phyloP scores from a whole-genome alignment of 2,329 filamentous ascomycete genomes.

The Zymoseptoria pseudotritici region DNA sequence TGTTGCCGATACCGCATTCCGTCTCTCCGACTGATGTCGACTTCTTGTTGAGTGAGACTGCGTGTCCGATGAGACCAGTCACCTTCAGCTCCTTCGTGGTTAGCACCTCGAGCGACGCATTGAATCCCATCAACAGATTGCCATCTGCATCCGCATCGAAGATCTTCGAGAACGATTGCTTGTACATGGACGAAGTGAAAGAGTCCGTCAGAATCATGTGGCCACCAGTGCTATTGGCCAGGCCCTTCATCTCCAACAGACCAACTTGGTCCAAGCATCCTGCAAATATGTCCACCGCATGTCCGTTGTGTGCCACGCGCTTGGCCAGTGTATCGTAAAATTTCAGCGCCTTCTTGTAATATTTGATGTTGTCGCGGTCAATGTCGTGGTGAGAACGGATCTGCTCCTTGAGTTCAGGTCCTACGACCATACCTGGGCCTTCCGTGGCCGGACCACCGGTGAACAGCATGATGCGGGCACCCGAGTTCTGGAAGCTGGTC shows the following conservation, averaged over 20 bases:
- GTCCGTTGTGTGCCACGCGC: conserved; percentile 89
- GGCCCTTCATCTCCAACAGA: conserved; percentile 93
- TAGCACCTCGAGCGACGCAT: conserved; percentile 87
- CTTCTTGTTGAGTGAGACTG: conserved; percentile 95
- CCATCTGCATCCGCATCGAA: conserved; percentile 96
- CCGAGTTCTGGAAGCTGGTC: conserved; percentile 90
- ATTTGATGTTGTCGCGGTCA: conserved; percentile 97
- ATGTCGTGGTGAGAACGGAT: conserved; percentile 99
- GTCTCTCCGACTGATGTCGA: conserved; percentile 95
- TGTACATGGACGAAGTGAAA: conserved; percentile 98
- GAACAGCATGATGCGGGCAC: conserved; percentile 94
- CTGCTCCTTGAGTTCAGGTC: conserved; percentile 87
- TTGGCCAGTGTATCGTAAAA: conserved; percentile 95
- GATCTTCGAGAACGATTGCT: conserved; percentile 92
- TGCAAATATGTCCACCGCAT: conserved; percentile 95
- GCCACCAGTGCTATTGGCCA: conserved; percentile 91
- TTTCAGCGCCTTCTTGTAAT: conserved; percentile 98
- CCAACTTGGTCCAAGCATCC: conserved; percentile 97
- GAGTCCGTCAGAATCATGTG: conserved; percentile 98
- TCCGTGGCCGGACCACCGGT: conserved; percentile 91
- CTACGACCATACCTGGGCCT: conserved; percentile 93
- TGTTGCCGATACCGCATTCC: conserved; percentile 96
- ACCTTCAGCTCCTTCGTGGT: conserved; percentile 98
- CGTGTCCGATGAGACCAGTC: conserved; percentile 92
- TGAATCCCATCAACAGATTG: conserved; percentile 96